These are phyloP conservation scores for Leccinum truebloodii DNA, from an alignment of 768 basidiomycete species.

Conservation along the genomic window DNA sequence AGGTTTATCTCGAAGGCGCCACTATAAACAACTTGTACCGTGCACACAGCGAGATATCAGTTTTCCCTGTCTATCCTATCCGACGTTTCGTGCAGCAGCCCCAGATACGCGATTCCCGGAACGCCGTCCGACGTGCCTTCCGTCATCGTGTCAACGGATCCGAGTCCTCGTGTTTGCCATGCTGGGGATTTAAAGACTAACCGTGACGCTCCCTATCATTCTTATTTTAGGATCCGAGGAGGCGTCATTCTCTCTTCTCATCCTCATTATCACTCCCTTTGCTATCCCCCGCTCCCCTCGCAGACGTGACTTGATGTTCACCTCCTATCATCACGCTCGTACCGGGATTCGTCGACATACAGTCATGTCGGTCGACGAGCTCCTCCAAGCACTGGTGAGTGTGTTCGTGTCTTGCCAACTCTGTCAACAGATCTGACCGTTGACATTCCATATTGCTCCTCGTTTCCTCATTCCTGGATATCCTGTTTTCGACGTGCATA, in stretches of 20 bases:
- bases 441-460: neutral
- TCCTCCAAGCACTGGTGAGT: slow-evolving; percentile 14
- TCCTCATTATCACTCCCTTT: neutral
- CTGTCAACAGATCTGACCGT: neutral
- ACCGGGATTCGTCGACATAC: slow-evolving; percentile 10
- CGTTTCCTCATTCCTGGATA: neutral
- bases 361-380: slow-evolving; percentile 15
- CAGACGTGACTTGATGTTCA: slow-evolving; percentile 12
- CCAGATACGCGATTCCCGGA: neutral
- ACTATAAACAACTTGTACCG: neutral
- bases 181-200: neutral
- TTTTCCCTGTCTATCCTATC: neutral
- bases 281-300: neutral
- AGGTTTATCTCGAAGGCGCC: neutral
- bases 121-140: neutral
- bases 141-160: neutral
- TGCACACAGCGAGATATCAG: neutral
- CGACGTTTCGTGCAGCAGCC: neutral
- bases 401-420: neutral
- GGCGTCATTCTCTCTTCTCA: neutral
- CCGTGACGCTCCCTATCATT: neutral
- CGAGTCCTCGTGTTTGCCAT: neutral
- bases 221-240: neutral
- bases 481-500: neutral
- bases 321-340: neutral